These are phyloP conservation scores for Eucalyptus brandiana DNA, from an alignment of 345 rosid species.

Conservation along the genomic window DNA sequence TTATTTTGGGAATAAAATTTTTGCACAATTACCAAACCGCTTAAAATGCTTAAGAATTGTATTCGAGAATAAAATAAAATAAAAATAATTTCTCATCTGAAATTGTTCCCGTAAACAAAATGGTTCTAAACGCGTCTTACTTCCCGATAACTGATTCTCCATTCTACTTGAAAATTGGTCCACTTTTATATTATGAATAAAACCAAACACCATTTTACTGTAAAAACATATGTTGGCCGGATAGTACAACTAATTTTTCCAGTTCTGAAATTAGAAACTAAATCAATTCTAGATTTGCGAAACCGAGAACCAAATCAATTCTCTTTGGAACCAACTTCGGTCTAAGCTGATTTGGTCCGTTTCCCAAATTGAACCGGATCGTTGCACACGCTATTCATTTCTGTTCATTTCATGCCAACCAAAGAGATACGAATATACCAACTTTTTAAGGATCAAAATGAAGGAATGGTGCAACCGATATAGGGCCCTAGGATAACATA, in stretches of 20 bases:
- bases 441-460: background rate
- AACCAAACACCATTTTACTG: background rate
- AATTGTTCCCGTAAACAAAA: rapidly evolving
- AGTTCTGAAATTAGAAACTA: background rate
- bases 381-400: background rate
- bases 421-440: background rate
- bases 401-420: background rate
- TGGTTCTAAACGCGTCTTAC: rapidly evolving
- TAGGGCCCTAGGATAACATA: background rate
- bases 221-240: background rate
- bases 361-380: background rate
- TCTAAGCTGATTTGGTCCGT: background rate
- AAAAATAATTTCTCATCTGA: too few relatives aligned
- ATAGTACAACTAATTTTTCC: background rate
- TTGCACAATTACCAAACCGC: too few relatives aligned
- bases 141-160: background rate
- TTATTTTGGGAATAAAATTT: too few relatives aligned
- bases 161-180: background rate
- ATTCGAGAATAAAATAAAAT: too few relatives aligned
- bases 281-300: background rate
- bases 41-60: too few relatives aligned
- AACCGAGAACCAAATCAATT: background rate
- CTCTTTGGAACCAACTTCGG: background rate
- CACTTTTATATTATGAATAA: background rate
- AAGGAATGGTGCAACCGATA: background rate